Evolutionary conservation across 2,329 filamentous ascomycete species (phyloP), one percentile per base, ranked within the genome.

Genomic region (Monosporascus sp.): DNA sequence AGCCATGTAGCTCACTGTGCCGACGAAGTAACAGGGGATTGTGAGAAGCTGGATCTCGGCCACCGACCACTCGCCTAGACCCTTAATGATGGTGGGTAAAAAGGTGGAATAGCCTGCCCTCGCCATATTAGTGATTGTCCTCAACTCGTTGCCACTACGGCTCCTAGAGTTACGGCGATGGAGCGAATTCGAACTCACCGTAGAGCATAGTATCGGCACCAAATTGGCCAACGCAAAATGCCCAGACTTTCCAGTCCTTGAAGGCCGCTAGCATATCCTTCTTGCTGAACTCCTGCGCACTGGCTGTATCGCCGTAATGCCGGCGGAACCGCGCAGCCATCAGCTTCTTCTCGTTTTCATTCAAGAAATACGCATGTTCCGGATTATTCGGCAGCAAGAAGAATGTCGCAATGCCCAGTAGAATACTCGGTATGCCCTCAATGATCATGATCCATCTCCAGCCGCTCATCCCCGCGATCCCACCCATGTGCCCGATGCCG

Each of bases 131-230:
- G 22, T 5, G 8, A 26, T 17, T 9, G 17, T 16, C 24, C 20
- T 17, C 43, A 11, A 34, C 11, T 20, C 24, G 48, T 59, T 26
- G 58, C 48, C 45, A 45, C 19, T 44, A 43, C 24, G 7, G 43
- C 5, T 22, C n/a, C 27, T 8, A 41, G 41, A 41, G 22, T 20
- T 3, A 37, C 9, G 26, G 14, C 40, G 22, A n/a, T 37, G 3
- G 19, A 11, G 16, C 16, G 31, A 34, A 22, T 8, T 7, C 3
- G 40, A 41, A 52, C 67, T 62, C 41, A 70, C 78, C 77, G 63
- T 92, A 92, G 0, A 92, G 76, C 82, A 91, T 88, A 1, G 85
- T 89, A 63, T 91, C 87, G 17, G 80, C 78, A 5, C 87, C 86
- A 64, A 91, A 91, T 66, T 90, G 86, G 5, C 76, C 86, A 38